A percentile compares a stretch with the other conserved stretches of the same genome.
Conservation (phyloP, 352 stramenopile species). For the Phytophthora sp. region DNA sequence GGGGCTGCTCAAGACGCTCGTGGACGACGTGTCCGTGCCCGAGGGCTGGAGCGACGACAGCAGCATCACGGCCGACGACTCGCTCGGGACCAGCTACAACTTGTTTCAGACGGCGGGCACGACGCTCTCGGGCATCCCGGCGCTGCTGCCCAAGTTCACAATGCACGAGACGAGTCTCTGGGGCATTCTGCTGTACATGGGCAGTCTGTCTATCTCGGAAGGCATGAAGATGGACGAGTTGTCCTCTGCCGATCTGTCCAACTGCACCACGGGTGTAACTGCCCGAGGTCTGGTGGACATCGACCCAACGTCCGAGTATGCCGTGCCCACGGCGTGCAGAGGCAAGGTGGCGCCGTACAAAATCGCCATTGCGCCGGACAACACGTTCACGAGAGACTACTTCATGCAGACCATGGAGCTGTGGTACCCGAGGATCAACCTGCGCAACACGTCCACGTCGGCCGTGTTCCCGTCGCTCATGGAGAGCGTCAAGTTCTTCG, state of each 20-base stretch:
- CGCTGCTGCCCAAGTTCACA: constrained; percentile 50
- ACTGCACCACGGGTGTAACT: constrained; percentile 38
- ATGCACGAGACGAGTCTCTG: constrained; percentile 61
- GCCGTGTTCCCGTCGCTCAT: constrained; percentile 52
- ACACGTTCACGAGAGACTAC: constrained; percentile 65
- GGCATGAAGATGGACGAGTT: constrained; percentile 53
- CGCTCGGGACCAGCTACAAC: constrained; percentile 52
- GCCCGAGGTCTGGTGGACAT: constrained; percentile 37
- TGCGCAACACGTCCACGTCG: constrained; percentile 28
- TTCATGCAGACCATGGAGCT: constrained; percentile 67
- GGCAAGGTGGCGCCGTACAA: constrained; percentile 64
- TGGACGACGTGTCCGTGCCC: constrained; percentile 52
- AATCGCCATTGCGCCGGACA: constrained; percentile 64
- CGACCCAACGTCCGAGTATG: constrained; percentile 39
- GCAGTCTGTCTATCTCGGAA: constrained; percentile 42
- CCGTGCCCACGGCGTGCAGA: constrained; percentile 39
- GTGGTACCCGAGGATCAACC: constrained; percentile 53
- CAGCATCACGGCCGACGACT: constrained; percentile 23
- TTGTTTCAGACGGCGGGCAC: constrained; percentile 49
- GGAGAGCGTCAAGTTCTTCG: constrained; percentile 72
- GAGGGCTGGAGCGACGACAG: constrained; percentile 53
- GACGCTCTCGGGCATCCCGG: constrained; percentile 33
- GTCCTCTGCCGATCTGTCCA: constrained; percentile 23
- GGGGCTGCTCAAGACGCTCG: constrained; percentile 57
- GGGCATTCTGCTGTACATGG: constrained; percentile 58